These are phyloP conservation scores for Chalara sp. DNA, from an alignment of 2,329 filamentous ascomycete genomes.

Conservation along the genomic window DNA sequence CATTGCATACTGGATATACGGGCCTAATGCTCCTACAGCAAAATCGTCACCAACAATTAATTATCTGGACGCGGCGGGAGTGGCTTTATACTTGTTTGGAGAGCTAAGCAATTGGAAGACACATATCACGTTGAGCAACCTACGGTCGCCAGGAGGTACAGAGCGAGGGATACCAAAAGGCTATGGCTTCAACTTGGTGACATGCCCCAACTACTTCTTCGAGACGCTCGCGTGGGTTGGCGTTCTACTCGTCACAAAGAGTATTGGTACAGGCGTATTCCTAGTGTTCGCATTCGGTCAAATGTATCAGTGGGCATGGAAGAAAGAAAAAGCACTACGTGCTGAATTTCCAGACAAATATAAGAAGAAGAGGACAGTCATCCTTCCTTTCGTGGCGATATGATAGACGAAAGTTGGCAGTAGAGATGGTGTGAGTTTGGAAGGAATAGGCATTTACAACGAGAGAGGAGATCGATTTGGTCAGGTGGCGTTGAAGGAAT, in stretches of 20 bases:
- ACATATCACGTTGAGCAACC: constrained; percentile 69
- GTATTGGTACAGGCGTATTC: constrained; percentile 73
- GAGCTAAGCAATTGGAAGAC: constrained; percentile 76
- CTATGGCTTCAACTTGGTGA: constrained; percentile 78
- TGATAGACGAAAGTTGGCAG: neutral
- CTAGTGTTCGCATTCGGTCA: constrained; percentile 63
- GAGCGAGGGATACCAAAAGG: constrained; percentile 84
- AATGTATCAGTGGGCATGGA: constrained; percentile 83
- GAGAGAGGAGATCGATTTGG: neutral
- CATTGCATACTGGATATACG: constrained; percentile 80
- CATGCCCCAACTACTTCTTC: constrained; percentile 96
- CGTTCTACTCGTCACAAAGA: constrained; percentile 71
- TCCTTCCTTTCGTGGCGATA: constrained; percentile 44
- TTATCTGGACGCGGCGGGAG: constrained; percentile 55
- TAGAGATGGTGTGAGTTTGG: neutral
- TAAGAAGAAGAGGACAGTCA: constrained; percentile 87
- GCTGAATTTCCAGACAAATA: constrained; percentile 90
- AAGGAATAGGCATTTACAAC: neutral
- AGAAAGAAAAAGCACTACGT: constrained; percentile 87
- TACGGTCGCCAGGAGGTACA: constrained; percentile 73
- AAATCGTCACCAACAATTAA: constrained; percentile 26
- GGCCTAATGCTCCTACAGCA: constrained; percentile 63
- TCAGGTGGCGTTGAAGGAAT: too few relatives aligned
- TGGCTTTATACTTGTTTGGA: constrained; percentile 68
- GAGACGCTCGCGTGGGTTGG: constrained; percentile 84